Base-by-base conservation (phyloP, 2,329 filamentous ascomycete genomes). In the Botrytis tulipae region DNA sequence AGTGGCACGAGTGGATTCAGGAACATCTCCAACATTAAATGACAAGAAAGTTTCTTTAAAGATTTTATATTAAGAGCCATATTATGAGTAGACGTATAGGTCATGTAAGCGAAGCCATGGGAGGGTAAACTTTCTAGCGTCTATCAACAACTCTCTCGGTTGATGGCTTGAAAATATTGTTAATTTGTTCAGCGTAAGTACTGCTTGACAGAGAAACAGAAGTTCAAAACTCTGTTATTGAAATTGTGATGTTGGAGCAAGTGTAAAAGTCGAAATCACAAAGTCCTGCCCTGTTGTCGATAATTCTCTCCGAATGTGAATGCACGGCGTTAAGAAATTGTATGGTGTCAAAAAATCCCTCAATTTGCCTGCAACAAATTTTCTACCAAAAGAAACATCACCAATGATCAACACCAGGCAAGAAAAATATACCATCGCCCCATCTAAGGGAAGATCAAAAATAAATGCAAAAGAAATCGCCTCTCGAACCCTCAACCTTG, bases 401-500 rank as follows among this genome's bases (percentile, higher is more conserved):
- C 14, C 4, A 14, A 40, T 54, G n/a, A 29, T 18, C n/a, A 54
- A 18, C 12, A 25, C n/a, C n/a, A 54, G 0, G 6, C 14, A 29
- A 25, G 16, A 54, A 29, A 54, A 29, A 54, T 3, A 16, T 3
- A 12, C 3, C 2, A 29, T 18, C n/a, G 3, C 3, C 18, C 8
- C 8, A 20, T 60, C 0, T 42, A 20, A 29, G 20, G 8, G 1
- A 40, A 8, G 8, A 10, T 7, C 32, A 25, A 25, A 14, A 37
- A 18, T 1, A n/a, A n/a, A n/a, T 1, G n/a, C 3, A n/a, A 35
- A 65, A 12, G n/a, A 8, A 46, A 35, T 35, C 42, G 62, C 62
- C 62, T 35, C 35, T 69, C 35, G 67, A 69, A 69, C 67, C 37
- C 67, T 69, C 67, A 69, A 69, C 67, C 67, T 59, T 69, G 67